phyloP scores from a whole-genome alignment of 1,139 yeast genomes.

The Taphrina pruni region DNA sequence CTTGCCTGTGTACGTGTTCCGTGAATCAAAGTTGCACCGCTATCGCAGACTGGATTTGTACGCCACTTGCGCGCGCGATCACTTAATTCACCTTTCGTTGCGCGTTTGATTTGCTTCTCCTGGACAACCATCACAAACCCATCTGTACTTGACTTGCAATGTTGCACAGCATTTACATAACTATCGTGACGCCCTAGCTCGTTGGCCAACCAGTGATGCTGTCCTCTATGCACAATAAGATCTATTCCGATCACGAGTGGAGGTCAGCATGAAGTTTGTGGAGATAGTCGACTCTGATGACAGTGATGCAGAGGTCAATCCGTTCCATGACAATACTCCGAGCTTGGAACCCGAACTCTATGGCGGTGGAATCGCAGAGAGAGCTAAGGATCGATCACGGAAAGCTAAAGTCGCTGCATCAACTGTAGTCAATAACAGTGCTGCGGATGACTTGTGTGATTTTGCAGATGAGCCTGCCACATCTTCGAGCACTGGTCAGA shows the following conservation, averaged over 20 bases:
- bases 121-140: too few species aligned
- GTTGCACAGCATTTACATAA: too few species aligned
- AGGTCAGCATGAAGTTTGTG: constrained; percentile 20
- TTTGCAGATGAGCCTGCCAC: constrained; percentile 2
- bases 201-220: too few species aligned
- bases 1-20: too few species aligned
- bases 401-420: not conserved
- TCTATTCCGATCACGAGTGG: not conserved
- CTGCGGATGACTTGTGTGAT: constrained; percentile 4
- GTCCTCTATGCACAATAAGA: too few species aligned
- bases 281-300: constrained; percentile 28
- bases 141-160: too few species aligned
- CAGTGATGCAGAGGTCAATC: constrained; percentile 1
- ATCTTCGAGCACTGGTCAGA: not conserved
- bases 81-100: too few species aligned
- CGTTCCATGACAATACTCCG: not conserved
- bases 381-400: constrained; percentile 17
- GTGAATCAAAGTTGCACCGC: too few species aligned
- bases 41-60: too few species aligned
- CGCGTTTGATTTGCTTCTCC: too few species aligned
- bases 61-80: too few species aligned
- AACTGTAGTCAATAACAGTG: not conserved
- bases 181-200: too few species aligned
- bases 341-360: not conserved
- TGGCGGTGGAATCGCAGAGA: constrained; percentile 20